A percentile compares a stretch with the other conserved stretches of the same genome.
Evolutionary conservation across 2,329 filamentous ascomycete genomes (phyloP).

Genomic region (Trichothecium sympodiale): DNA sequence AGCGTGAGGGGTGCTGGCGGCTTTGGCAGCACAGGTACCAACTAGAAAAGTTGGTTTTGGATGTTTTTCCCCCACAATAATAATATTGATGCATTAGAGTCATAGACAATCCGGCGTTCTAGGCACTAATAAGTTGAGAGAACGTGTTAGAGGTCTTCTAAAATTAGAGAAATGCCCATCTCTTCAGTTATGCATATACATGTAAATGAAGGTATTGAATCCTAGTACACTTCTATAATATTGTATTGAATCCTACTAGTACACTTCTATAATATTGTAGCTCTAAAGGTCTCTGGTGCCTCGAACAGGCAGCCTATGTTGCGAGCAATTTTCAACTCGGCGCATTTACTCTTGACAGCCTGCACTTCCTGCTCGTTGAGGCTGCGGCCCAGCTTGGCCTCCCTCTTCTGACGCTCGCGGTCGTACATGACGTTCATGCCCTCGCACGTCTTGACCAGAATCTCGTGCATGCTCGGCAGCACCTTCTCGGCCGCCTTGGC

Average conservation of each 20-base stretch:
- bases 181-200: no score
- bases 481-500: conserved; percentile 79
- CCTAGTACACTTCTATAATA: not conserved
- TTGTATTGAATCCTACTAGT: not conserved
- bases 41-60: no score
- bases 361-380: conserved; percentile 46
- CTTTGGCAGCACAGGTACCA: conserved; percentile 72
- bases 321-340: conserved; percentile 74
- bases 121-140: no score
- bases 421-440: conserved; percentile 45
- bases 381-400: conserved; percentile 13
- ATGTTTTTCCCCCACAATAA: no score
- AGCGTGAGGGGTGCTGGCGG: conserved; percentile 85
- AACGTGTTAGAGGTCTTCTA: no score
- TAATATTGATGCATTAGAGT: no score
- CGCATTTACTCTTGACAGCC: conserved; percentile 67
- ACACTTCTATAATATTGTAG: conserved; percentile 32
- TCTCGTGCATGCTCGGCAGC: conserved; percentile 81
- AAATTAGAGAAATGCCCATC: no score
- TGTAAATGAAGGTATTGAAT: no score
- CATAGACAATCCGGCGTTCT: no score
- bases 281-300: conserved; percentile 54
- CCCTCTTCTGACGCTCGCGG: conserved; percentile 28
- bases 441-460: conserved; percentile 58
- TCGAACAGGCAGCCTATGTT: conserved; percentile 57